These are phyloP conservation scores for Erythrobasidium hasegawianum DNA, from an alignment of 1,284 basidiomycete species.

Conservation along the genomic window DNA sequence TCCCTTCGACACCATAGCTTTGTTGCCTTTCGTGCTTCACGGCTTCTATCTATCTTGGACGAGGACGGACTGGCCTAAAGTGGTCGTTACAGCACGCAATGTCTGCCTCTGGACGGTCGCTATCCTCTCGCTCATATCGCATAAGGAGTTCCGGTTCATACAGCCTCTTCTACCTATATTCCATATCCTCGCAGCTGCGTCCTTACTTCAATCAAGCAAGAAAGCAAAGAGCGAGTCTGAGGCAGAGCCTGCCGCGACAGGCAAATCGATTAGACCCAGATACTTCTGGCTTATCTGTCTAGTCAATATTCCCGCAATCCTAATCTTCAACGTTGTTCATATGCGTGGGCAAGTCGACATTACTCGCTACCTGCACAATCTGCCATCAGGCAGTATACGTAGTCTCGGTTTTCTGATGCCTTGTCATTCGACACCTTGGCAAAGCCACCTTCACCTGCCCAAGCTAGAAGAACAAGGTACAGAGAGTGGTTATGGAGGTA, in stretches of 20 bases:
- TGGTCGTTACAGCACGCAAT: neutral
- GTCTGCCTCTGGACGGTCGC: conserved; percentile 50
- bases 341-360: conserved; percentile 72
- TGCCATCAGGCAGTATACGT: conserved; percentile 51
- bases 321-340: conserved; percentile 64
- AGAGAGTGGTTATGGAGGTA: conserved; percentile 51
- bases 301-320: conserved; percentile 60
- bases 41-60: conserved; percentile 50
- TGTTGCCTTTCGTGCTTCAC: conserved; percentile 66
- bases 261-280: conserved; percentile 48
- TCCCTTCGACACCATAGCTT: conserved; percentile 71
- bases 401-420: conserved; percentile 89
- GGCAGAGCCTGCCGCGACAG: neutral
- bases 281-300: conserved; percentile 55
- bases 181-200: conserved; percentile 71
- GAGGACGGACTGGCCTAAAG: neutral
- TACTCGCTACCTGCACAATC: conserved; percentile 52
- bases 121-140: conserved; percentile 72
- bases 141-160: conserved; percentile 97
- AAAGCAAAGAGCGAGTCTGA: no score
- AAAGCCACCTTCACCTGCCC: conserved; percentile 75
- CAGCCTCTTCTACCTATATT: conserved; percentile 84
- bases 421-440: conserved; percentile 96
- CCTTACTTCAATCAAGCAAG: conserved; percentile 54
- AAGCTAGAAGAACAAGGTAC: conserved; percentile 50